Conservation (phyloP, 306 rosid species). For the Trifolium dubium region DNA sequence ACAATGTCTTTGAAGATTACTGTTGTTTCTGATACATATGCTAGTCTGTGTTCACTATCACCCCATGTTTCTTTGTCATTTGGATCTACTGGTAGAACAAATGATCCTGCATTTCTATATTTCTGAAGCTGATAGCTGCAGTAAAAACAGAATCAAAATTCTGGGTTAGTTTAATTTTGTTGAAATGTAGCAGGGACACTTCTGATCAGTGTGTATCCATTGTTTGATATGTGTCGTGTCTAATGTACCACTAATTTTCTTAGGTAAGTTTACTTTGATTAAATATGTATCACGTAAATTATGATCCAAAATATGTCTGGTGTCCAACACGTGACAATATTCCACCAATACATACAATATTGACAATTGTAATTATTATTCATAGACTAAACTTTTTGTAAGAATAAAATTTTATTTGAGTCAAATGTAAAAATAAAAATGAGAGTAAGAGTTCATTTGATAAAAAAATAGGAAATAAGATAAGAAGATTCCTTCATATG, state of each 20-base stretch:
- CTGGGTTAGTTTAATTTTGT: neutral
- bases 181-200: neutral
- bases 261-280: too few relatives aligned
- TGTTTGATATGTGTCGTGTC: neutral
- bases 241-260: too few relatives aligned
- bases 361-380: too few relatives aligned
- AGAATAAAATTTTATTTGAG: too few relatives aligned
- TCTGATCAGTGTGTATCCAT: neutral
- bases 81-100: constrained; percentile 86
- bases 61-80: constrained; percentile 98
- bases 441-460: neutral
- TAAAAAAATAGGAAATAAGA: constrained; percentile 11
- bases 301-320: too few relatives aligned
- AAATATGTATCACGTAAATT: too few relatives aligned
- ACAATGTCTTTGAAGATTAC: constrained; percentile 94
- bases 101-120: constrained; percentile 88
- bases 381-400: too few relatives aligned
- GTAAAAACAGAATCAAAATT: constrained; percentile 9
- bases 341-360: too few relatives aligned
- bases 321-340: too few relatives aligned
- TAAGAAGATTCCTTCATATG: constrained; percentile 21
- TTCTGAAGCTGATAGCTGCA: constrained; percentile 94
- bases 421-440: too few relatives aligned
- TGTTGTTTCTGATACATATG: constrained; percentile 95
- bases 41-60: constrained; percentile 94